Evolutionary conservation across 2,329 filamentous ascomycete genomes (phyloP).

Genomic region (Aspergillus fijiensis): DNA sequence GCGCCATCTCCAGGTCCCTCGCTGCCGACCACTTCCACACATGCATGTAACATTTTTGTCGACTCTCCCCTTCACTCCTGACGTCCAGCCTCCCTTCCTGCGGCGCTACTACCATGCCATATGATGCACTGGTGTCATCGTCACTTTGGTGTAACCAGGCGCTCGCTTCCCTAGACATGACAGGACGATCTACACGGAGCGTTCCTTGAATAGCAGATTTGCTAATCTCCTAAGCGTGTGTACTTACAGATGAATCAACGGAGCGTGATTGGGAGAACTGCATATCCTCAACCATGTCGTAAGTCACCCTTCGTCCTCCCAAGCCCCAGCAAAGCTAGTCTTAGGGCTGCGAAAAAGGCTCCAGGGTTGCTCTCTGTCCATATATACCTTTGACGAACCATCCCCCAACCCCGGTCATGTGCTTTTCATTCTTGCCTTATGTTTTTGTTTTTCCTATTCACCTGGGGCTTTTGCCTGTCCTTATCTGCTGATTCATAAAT

Average conservation of each 20-base stretch:
- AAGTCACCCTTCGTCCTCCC: conserved; percentile 31
- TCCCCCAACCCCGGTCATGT: neutral
- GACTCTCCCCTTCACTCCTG: conserved; percentile 14
- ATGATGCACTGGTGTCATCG: conserved; percentile 40
- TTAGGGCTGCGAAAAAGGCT: conserved; percentile 1
- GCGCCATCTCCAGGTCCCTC: conserved; percentile 13
- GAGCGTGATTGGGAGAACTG: conserved; percentile 36
- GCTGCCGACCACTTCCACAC: conserved; percentile 16
- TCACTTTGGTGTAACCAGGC: conserved; percentile 36
- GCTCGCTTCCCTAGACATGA: conserved; percentile 32
- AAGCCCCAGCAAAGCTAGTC: conserved; percentile 2
- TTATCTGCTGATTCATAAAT: conserved; percentile 2
- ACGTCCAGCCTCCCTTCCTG: conserved; percentile 21
- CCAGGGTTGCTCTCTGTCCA: neutral
- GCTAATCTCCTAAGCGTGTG: conserved; percentile 38
- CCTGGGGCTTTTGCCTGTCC: neutral
- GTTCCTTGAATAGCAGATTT: conserved; percentile 33
- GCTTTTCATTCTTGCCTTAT: neutral
- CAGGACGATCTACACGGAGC: conserved; percentile 28
- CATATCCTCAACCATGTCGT: conserved; percentile 42
- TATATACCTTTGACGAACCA: neutral
- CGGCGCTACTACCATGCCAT: conserved; percentile 32
- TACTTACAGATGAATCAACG: conserved; percentile 42
- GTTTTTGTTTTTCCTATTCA: conserved; percentile 1
- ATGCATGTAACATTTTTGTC: conserved; percentile 23